Percentiles rank a stretch among this genome's conserved stretches.
Evolutionary conservation across 2,329 filamentous ascomycete genomes (phyloP).

Genomic region (Phyllosticta paracitricarpa): DNA sequence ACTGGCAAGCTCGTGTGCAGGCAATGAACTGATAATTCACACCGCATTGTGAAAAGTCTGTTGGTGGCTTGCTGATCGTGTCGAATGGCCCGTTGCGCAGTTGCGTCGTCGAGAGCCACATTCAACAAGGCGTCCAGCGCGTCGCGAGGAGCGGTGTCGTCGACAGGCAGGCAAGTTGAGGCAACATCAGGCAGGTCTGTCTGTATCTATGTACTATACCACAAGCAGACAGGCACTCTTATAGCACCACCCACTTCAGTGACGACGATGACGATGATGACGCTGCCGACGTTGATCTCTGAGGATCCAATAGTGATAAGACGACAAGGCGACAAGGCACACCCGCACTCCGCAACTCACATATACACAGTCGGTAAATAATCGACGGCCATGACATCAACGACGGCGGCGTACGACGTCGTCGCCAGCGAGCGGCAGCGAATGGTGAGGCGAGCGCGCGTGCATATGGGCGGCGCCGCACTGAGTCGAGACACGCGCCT

Average conservation of each 20-base stretch:
- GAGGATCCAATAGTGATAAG: background rate
- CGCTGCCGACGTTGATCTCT: no score
- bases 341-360: no score
- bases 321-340: background rate
- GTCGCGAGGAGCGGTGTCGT: background rate
- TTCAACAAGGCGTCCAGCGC: background rate
- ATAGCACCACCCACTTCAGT: no score
- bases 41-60: background rate
- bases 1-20: background rate
- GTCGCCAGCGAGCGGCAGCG: background rate
- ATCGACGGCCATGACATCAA: background rate
- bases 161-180: no score
- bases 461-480: background rate
- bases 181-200: no score
- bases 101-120: background rate
- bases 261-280: no score
- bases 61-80: background rate
- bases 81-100: background rate
- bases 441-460: background rate
- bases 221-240: no score
- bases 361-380: background rate
- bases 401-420: no score
- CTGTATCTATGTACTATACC: no score
- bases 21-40: background rate
- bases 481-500: background rate